Conservation (phyloP, 2,329 filamentous ascomycete species). For the Penicillium hesseltinei region DNA sequence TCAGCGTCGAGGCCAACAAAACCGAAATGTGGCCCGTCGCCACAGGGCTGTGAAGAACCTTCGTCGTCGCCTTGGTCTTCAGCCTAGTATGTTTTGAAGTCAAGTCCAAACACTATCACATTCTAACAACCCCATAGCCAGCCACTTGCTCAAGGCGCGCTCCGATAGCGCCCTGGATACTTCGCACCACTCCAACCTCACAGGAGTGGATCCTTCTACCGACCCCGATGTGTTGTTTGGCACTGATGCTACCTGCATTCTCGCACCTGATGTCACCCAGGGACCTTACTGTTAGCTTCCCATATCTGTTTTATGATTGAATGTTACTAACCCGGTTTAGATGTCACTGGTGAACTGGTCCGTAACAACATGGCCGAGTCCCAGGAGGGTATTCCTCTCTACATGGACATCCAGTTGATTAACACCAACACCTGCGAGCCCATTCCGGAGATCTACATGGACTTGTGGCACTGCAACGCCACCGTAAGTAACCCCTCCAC, state of each 20-base stretch:
- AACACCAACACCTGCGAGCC: conserved; percentile 45
- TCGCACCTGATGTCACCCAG: conserved; percentile 54
- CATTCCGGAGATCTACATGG: conserved; percentile 35
- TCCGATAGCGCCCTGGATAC: conserved; percentile 36
- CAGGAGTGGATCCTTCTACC: conserved; percentile 21
- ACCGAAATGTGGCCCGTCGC: conserved; percentile 48
- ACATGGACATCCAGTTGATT: conserved; percentile 43
- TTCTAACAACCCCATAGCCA: conserved; percentile 9
- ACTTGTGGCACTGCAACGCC: conserved; percentile 45
- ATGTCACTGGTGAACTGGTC: conserved; percentile 40
- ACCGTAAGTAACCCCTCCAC: conserved; percentile 24
- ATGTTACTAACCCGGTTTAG: conserved; percentile 6
- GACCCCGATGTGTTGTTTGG: conserved; percentile 30
- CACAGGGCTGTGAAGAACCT: conserved; percentile 43
- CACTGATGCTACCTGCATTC: conserved; percentile 44
- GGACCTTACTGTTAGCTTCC: conserved; percentile 51
- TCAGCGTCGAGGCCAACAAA: conserved; percentile 48
- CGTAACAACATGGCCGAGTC: conserved; percentile 39
- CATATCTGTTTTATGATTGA: not conserved
- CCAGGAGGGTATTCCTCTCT: conserved; percentile 40
- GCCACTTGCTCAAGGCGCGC: conserved; percentile 31
- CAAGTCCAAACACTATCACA: not conserved
- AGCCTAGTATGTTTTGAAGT: conserved; percentile 20
- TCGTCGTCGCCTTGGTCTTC: conserved; percentile 41
- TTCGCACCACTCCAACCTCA: conserved; percentile 40